These are phyloP conservation scores for Xerophyta viscosa DNA, from an alignment of 106 monocot genomes.

Conservation along the genomic window DNA sequence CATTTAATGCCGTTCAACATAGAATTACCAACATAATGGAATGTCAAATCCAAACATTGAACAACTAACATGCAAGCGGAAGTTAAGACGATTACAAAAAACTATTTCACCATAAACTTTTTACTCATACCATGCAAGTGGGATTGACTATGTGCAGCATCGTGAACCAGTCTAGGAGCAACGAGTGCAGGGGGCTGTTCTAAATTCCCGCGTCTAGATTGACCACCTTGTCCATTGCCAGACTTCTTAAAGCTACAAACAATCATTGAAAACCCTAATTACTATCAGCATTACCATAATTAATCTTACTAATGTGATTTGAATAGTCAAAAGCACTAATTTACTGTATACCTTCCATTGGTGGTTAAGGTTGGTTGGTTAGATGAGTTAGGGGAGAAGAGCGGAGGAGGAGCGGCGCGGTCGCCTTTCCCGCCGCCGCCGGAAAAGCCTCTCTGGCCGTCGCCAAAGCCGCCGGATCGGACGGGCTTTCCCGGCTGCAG, in stretches of 20 bases:
- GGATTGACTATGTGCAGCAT: constrained; percentile 24
- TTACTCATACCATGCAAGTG: constrained; percentile 24
- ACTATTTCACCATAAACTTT: background rate
- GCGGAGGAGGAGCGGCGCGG: constrained; percentile 16
- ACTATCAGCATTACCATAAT: background rate
- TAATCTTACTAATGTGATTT: background rate
- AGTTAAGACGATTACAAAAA: no score
- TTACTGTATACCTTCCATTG: constrained; percentile 7
- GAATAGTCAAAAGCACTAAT: background rate
- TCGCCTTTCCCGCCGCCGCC: constrained; percentile 17
- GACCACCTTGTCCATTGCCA: constrained; percentile 64
- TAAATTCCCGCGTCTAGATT: constrained; percentile 24
- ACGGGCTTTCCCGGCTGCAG: constrained; percentile 36
- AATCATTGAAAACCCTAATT: constrained; percentile 4
- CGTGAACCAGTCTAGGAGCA: constrained; percentile 18
- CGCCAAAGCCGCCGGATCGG: constrained; percentile 34
- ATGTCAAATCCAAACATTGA: no score
- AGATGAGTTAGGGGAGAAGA: background rate
- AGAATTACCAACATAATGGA: no score
- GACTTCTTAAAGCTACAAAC: constrained; percentile 56
- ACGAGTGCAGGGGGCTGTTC: constrained; percentile 2
- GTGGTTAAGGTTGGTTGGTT: constrained; percentile 7
- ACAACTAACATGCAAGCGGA: background rate
- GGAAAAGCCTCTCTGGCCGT: constrained; percentile 21
- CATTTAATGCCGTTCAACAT: no score